A percentile compares a stretch with the other conserved stretches of the same genome.
phyloP scores from a whole-genome alignment of 768 basidiomycete genomes.

The Gymnopilus junonius region DNA sequence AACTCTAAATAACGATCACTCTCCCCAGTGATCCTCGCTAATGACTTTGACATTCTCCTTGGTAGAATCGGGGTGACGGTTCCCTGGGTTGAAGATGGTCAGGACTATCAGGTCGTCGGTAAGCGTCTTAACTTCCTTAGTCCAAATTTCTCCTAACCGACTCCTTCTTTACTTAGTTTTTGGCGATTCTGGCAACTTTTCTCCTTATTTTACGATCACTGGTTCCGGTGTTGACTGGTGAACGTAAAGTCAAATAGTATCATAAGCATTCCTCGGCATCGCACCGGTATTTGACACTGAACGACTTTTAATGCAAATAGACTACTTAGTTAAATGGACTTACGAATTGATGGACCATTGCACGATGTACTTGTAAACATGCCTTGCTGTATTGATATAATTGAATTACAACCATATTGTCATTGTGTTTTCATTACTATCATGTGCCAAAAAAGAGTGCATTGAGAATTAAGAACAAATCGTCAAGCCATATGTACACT shows the following conservation, averaged over 20 bases:
- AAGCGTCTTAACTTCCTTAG: slow-evolving; percentile 25
- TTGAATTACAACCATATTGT: too few species aligned
- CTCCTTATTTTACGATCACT: slow-evolving; percentile 32
- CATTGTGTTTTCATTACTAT: too few species aligned
- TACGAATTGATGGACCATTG: neutral
- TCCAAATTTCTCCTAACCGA: neutral
- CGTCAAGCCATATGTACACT: too few species aligned
- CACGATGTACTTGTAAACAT: too few species aligned
- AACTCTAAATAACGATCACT: too few species aligned
- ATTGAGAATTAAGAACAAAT: too few species aligned
- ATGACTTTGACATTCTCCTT: slow-evolving; percentile 40
- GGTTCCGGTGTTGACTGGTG: slow-evolving; percentile 17
- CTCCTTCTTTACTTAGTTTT: slow-evolving; percentile 42
- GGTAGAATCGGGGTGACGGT: slow-evolving; percentile 38
- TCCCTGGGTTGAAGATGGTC: slow-evolving; percentile 35
- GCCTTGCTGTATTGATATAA: too few species aligned
- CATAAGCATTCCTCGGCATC: neutral
- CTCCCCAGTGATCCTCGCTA: slow-evolving; percentile 37
- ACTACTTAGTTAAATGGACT: too few species aligned
- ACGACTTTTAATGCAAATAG: neutral
- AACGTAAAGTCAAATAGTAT: too few species aligned
- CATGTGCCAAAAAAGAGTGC: too few species aligned
- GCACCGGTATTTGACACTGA: neutral
- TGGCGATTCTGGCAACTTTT: slow-evolving; percentile 53
- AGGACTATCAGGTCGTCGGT: slow-evolving; percentile 44